phyloP scores from a whole-genome alignment of 1,284 basidiomycete genomes.

The Chondrostereum purpureum region DNA sequence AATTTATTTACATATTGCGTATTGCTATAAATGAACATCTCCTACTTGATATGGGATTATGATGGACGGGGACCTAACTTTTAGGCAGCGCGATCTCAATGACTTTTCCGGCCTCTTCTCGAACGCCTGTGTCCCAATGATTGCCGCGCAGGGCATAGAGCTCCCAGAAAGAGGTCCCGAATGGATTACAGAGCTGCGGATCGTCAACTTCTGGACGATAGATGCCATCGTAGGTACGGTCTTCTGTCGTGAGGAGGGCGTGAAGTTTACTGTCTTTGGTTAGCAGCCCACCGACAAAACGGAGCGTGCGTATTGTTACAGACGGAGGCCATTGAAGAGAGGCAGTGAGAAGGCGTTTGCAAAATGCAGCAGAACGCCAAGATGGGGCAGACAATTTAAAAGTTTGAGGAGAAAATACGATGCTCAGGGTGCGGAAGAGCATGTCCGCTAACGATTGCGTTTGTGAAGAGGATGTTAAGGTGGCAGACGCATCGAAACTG shows the following conservation, averaged over 20 bases:
- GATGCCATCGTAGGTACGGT: conserved; percentile 74
- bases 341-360: conserved; percentile 80
- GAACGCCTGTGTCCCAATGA: conserved; percentile 62
- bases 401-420: conserved; percentile 69
- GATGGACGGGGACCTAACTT: too few relatives aligned
- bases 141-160: conserved; percentile 45
- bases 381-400: conserved; percentile 55
- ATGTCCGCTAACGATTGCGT: conserved; percentile 51
- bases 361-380: conserved; percentile 84
- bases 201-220: conserved; percentile 83
- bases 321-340: conserved; percentile 75
- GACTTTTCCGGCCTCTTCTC: conserved; percentile 46
- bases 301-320: conserved; percentile 60
- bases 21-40: too few relatives aligned
- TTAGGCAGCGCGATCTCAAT: conserved; percentile 32
- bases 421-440: conserved; percentile 79
- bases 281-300: conserved; percentile 68
- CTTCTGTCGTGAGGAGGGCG: conserved; percentile 81
- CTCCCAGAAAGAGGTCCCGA: conserved; percentile 70
- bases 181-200: conserved; percentile 74
- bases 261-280: conserved; percentile 77
- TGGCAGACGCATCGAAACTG: conserved; percentile 37
- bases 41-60: too few relatives aligned
- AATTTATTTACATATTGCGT: too few relatives aligned
- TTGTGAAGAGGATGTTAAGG: conserved; percentile 16